Percentiles rank a stretch among this genome's conserved stretches.
These are phyloP conservation scores for Gossypium gossypioides DNA, from an alignment of 441 rosid genomes.

Conservation along the genomic window DNA sequence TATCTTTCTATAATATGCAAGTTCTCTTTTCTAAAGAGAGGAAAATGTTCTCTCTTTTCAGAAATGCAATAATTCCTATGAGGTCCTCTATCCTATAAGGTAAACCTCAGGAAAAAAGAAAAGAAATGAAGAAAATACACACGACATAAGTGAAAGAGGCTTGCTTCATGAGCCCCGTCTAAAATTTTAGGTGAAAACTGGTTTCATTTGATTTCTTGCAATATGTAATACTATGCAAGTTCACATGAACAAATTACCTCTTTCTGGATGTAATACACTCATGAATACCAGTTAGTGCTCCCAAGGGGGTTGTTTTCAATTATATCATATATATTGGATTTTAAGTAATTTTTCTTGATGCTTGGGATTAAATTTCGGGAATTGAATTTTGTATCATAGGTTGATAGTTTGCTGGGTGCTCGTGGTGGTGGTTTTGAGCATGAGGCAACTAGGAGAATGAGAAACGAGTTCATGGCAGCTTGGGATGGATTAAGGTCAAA, in stretches of 20 bases:
- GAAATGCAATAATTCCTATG: not conserved
- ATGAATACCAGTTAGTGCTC: not conserved
- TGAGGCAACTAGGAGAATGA: slow-evolving; percentile 95
- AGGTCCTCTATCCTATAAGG: not conserved
- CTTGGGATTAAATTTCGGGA: not conserved
- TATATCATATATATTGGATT: not conserved
- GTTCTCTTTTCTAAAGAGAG: slow-evolving; percentile 2
- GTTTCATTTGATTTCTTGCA: not conserved
- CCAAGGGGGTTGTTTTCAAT: not conserved
- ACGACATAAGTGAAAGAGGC: not conserved
- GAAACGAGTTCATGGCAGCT: slow-evolving; percentile 96
- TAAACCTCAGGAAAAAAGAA: not conserved
- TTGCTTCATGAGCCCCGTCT: not conserved
- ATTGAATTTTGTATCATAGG: slow-evolving; percentile 30
- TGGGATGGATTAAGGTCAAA: slow-evolving; percentile 95
- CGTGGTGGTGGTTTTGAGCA: slow-evolving; percentile 93
- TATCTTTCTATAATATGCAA: not conserved
- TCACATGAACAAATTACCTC: not conserved
- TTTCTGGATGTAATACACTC: not conserved
- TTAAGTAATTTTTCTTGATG: not conserved
- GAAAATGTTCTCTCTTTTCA: not conserved
- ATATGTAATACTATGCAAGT: not conserved
- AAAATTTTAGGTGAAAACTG: not conserved
- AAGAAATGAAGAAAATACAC: not conserved
- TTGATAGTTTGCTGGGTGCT: slow-evolving; percentile 92